Percentiles rank a stretch among this genome's conserved stretches.
Evolutionary conservation across 2,329 filamentous ascomycete species (phyloP).

Genomic region (Botrytis paeoniae): DNA sequence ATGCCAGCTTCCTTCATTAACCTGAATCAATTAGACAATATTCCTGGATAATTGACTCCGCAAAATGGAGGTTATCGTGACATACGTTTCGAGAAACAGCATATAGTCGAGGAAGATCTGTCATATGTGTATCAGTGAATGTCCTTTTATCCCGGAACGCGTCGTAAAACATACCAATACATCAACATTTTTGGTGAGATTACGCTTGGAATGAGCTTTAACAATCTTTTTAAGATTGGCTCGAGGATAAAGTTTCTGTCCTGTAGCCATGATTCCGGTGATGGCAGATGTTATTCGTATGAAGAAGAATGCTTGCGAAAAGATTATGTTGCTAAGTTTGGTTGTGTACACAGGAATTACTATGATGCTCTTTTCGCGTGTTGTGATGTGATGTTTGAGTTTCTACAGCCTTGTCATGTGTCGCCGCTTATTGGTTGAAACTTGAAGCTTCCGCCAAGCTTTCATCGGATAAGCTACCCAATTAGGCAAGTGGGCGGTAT

Average conservation of each 20-base stretch:
- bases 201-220: slow-evolving; percentile 81
- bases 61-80: not conserved
- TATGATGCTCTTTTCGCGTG: not conserved
- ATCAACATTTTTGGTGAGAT: slow-evolving; percentile 80
- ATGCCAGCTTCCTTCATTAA: slow-evolving; percentile 79
- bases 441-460: slow-evolving; percentile 3
- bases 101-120: slow-evolving; percentile 84
- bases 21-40: slow-evolving; percentile 42
- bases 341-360: not conserved
- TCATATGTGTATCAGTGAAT: slow-evolving; percentile 17
- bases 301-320: not conserved
- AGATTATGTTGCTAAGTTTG: not conserved
- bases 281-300: not conserved
- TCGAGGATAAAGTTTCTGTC: slow-evolving; percentile 77
- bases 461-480: not conserved
- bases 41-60: not conserved
- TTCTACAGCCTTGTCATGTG: not conserved
- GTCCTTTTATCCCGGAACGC: slow-evolving; percentile 22
- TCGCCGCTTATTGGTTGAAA: not conserved
- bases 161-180: slow-evolving; percentile 60
- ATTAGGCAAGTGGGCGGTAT: slow-evolving; percentile 19
- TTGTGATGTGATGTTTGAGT: not conserved
- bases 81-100: slow-evolving; percentile 69
- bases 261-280: slow-evolving; percentile 36
- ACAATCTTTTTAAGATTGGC: slow-evolving; percentile 84